A percentile compares a stretch with the other conserved stretches of the same genome.
Evolutionary conservation across 2,329 filamentous ascomycete genomes (phyloP).

Genomic region (Microthyrium microscopicum): DNA sequence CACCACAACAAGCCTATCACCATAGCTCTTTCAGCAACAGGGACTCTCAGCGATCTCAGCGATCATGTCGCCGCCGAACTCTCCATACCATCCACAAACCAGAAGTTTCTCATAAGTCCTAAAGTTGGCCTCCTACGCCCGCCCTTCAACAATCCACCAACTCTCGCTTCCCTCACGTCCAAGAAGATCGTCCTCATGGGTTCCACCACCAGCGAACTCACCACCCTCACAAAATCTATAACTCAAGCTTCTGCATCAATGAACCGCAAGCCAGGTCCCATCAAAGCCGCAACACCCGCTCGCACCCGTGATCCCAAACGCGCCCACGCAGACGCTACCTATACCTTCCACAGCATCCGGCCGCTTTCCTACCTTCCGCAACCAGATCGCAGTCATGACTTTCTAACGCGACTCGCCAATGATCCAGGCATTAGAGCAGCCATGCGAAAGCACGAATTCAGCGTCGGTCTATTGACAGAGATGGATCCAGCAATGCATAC

Average conservation of each 20-base stretch:
- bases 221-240: constrained; percentile 30
- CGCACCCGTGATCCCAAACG: constrained; percentile 27
- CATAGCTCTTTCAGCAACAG: constrained; percentile 29
- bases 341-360: constrained; percentile 66
- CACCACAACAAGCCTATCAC: constrained; percentile 36
- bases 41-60: constrained; percentile 43
- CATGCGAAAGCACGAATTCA: constrained; percentile 75
- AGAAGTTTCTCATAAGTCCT: constrained; percentile 49
- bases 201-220: constrained; percentile 43
- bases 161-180: constrained; percentile 31
- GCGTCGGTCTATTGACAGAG: constrained; percentile 74
- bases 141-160: constrained; percentile 42
- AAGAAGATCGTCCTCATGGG: constrained; percentile 53
- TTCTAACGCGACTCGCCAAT: constrained; percentile 58
- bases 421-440: constrained; percentile 72
- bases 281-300: constrained; percentile 23
- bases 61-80: constrained; percentile 38
- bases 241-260: constrained; percentile 12
- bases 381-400: constrained; percentile 51
- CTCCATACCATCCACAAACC: constrained; percentile 44
- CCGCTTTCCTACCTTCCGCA: constrained; percentile 65
- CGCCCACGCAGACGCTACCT: constrained; percentile 42
- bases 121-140: constrained; percentile 48
- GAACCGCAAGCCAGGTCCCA: constrained; percentile 23
- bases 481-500: constrained; percentile 87